Base-by-base conservation (phyloP, 192 early-diverging fungal species). In the Backusella macrospora region DNA sequence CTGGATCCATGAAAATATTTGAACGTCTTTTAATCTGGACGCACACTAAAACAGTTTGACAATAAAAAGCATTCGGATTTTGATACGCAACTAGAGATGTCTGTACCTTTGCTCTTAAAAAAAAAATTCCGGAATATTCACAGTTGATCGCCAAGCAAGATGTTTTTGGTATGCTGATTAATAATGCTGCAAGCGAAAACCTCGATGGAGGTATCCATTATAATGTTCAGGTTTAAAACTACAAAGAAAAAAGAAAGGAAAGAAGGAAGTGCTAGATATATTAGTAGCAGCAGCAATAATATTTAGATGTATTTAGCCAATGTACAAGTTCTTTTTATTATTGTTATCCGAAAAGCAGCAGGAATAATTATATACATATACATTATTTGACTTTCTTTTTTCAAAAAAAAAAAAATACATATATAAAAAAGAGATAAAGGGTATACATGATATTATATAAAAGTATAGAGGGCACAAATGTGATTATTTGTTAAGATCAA, bases 401-500 rank as follows among this genome's bases (percentile, higher is more conserved):
- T 65, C 21, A 59, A 59, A 59, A 59, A 59, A 59, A 59, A 59
- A 59, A 21, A 59, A 59, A 21, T 38, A 64, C 26, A 38, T 23
- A 64, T 16, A 26, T 26, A 64, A 55, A 26, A 64, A 38, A 64
- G 37, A 14, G 23, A 65, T 21, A 65, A 5, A 9, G 37, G 37
- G 34, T 42, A 39, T 21, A 21, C 38, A 21, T 18, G 38, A 42
- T 65, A 34, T 26, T 6, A 42, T 66, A 43, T 8, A 12, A 42
- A 40, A 43, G 9, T 5, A 65, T 18, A 40, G 5, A 39, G 13
- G 16, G 37, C 4, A 59, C 21, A 29, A 9, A 59, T 16, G 34
- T n/a, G 34, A 7, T 39, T 37, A 47, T 59, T 44, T 34, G 76
- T 40, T 52, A 38, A 71, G 47, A 43, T 84, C 75, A 52, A 76